A percentile compares a stretch with the other conserved stretches of the same genome.
These are phyloP conservation scores for Pyrrhoderma noxium DNA, from an alignment of 1,284 basidiomycete species.

Conservation along the genomic window DNA sequence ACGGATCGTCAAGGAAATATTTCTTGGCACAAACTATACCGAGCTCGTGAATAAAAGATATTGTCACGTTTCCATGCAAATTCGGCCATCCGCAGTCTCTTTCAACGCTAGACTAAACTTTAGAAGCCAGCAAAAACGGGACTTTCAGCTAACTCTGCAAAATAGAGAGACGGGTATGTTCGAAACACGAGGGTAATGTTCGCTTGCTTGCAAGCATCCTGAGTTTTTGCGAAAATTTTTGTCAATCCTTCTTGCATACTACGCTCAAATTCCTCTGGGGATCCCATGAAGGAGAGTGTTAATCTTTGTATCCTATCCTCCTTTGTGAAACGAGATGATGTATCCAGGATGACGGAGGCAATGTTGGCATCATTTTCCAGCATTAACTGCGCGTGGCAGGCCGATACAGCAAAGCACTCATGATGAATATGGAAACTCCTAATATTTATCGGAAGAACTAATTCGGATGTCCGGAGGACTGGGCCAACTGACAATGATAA, in stretches of 20 bases:
- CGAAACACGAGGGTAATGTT: neutral
- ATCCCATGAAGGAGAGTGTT: neutral
- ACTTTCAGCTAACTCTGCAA: neutral
- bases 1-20: too few relatives aligned
- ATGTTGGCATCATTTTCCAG: conserved; percentile 1
- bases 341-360: neutral
- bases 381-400: neutral
- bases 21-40: too few relatives aligned
- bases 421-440: conserved; percentile 6
- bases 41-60: too few relatives aligned
- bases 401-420: neutral
- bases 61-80: too few relatives aligned
- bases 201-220: neutral
- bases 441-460: neutral
- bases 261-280: too few relatives aligned
- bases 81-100: too few relatives aligned
- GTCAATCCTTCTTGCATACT: neutral
- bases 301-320: neutral
- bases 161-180: conserved; percentile 1
- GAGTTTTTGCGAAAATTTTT: neutral
- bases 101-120: too few relatives aligned
- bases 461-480: neutral
- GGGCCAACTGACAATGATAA: neutral
- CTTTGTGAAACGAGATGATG: too few relatives aligned
- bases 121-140: neutral